Evolutionary conservation across 345 rosid species (phyloP), one percentile per base, ranked within the genome.

Genomic region (Orychophragmus violaceus): DNA sequence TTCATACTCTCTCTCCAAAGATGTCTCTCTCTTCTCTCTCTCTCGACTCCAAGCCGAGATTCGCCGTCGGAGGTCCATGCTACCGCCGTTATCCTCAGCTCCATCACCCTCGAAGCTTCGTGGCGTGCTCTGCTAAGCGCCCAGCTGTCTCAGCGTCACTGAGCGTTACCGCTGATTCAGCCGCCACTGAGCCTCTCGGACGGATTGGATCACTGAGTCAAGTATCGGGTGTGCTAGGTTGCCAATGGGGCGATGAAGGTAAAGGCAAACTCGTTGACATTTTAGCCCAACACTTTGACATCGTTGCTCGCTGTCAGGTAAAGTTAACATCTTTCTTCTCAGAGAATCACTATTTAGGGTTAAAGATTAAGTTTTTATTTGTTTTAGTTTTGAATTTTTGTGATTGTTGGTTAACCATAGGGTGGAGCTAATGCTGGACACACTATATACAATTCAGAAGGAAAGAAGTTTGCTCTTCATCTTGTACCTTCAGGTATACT

Each of bases 351-450:
- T n/a, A n/a, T n/a, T n/a, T n/a, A n/a, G n/a, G n/a, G n/a, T n/a
- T n/a, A n/a, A 70, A 71, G 46, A 3, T 59, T 24, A 4, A 52
- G 3, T 13, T 1, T 32, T 51, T 39, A 0, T 0, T n/a, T 36
- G 16, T 36, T 36, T 13, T n/a, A n/a, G n/a, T n/a, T n/a, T 48
- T 59, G 39, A 36, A 24, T 17, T 37, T 39, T 61, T n/a, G 5
- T 52, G 61, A 21, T 28, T 64, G 27, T 14, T 14, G 53, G 64
- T 2, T 52, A 13, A 16, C 68, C 0, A 10, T 76, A 94, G 99
- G 97, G 99, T 54, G 97, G 99, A 80, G 96, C 99, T 28, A 94
- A 94, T 74, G 99, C 99, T 45, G 99, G 99, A 5, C 99, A 94
- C 67, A 94, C 99, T 14, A 90, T 94, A 42, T 94, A 94, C 42